Evolutionary conservation across 805 yeast genomes (phyloP).

Genomic region (Wickerhamomyces alni): DNA sequence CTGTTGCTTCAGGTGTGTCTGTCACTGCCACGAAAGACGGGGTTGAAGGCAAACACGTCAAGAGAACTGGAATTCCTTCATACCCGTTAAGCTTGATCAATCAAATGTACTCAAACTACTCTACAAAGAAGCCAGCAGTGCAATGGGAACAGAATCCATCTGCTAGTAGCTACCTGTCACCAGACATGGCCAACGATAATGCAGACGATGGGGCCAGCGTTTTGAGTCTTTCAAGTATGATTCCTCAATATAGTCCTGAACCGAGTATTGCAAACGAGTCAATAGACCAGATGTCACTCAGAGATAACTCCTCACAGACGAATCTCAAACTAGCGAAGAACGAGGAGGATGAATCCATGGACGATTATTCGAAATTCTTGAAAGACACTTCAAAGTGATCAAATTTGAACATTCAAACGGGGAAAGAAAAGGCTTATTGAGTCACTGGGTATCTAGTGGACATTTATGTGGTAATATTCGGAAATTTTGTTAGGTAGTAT

Average conservation of each 20-base stretch:
- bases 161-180: not conserved
- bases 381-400: constrained; percentile 6
- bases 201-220: constrained; percentile 19
- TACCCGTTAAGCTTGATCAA: constrained; percentile 32
- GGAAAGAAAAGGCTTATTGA: not conserved
- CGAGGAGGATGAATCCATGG: constrained; percentile 13
- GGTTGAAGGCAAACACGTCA: constrained; percentile 54
- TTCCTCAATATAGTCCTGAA: constrained; percentile 20
- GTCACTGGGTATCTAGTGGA: no score
- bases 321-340: constrained; percentile 4
- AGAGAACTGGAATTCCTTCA: constrained; percentile 35
- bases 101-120: constrained; percentile 26
- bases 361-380: constrained; percentile 19
- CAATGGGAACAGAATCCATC: constrained; percentile 1
- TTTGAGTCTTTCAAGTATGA: constrained; percentile 21
- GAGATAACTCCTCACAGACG: no score
- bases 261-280: not conserved
- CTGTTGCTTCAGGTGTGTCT: constrained; percentile 62
- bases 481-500: no score
- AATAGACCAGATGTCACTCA: no score
- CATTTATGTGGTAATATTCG: no score
- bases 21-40: constrained; percentile 75
- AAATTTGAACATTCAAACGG: not conserved
- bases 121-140: constrained; percentile 6
- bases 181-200: not conserved